These are phyloP conservation scores for Agaricus blazei DNA, from an alignment of 768 basidiomycete genomes.

Conservation along the genomic window DNA sequence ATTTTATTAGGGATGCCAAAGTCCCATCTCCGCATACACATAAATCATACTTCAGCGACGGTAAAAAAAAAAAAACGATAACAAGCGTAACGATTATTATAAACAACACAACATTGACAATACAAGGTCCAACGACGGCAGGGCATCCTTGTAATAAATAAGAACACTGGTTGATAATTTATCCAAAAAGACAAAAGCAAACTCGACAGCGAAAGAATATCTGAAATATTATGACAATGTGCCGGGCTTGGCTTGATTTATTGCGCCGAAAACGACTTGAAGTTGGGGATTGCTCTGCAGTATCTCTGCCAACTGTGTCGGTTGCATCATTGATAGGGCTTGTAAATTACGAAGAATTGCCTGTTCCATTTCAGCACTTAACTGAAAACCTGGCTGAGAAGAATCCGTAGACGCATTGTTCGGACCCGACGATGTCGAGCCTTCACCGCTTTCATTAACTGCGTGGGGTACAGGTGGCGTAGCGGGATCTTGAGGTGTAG, in stretches of 20 bases:
- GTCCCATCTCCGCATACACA: no score
- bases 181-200: neutral
- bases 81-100: no score
- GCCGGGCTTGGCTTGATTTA: neutral
- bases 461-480: slow-evolving; percentile 1
- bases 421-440: neutral
- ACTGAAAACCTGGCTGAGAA: slow-evolving; percentile 11
- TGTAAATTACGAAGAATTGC: slow-evolving; percentile 18
- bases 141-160: no score
- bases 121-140: neutral
- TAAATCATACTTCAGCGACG: no score
- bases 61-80: no score
- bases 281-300: slow-evolving; percentile 34
- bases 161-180: neutral
- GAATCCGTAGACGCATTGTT: neutral
- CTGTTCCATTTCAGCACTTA: slow-evolving; percentile 12
- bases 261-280: slow-evolving; percentile 15
- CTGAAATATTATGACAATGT: neutral
- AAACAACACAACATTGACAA: no score
- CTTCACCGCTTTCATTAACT: neutral
- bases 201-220: neutral
- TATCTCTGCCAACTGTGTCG: slow-evolving; percentile 31
- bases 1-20: no score
- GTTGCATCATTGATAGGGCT: slow-evolving; percentile 28
- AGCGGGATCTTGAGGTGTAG: slow-evolving; percentile 1